A percentile compares a stretch with the other conserved stretches of the same genome.
These are phyloP conservation scores for Capsicum baccatum DNA, from an alignment of 257 asterid species.

Conservation along the genomic window DNA sequence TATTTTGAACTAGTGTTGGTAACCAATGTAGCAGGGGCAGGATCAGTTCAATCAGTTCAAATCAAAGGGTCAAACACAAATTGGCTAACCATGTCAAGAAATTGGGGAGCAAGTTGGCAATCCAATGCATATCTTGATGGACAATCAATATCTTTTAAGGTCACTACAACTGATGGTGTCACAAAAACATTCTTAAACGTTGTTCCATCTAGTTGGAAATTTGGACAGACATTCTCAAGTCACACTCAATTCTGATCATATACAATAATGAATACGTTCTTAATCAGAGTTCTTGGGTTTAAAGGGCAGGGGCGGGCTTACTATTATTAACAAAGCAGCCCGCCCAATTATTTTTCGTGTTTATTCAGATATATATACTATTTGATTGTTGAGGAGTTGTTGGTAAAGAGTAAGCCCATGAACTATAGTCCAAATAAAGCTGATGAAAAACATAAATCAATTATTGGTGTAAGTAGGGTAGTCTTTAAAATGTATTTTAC, in stretches of 20 bases:
- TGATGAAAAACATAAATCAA: background rate
- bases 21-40: conserved; percentile 78
- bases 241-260: conserved; percentile 50
- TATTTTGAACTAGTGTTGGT: conserved; percentile 78
- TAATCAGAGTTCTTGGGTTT: conserved; percentile 33
- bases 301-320: conserved; percentile 73
- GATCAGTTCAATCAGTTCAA: conserved; percentile 65
- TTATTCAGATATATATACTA: background rate
- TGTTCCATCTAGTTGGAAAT: conserved; percentile 75
- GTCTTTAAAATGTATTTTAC: conserved; percentile 23
- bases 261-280: background rate
- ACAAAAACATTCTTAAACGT: conserved; percentile 57
- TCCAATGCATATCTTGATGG: conserved; percentile 71
- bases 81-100: conserved; percentile 80
- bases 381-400: conserved; percentile 11
- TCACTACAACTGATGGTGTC: conserved; percentile 75
- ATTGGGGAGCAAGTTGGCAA: conserved; percentile 98
- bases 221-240: conserved; percentile 73
- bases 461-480: conserved; percentile 23
- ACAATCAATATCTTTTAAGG: conserved; percentile 72
- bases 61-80: conserved; percentile 75
- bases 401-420: conserved; percentile 27
- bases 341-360: conserved; percentile 47
- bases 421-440: conserved; percentile 37
- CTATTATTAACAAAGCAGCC: conserved; percentile 72